Evolutionary conservation across 2,329 filamentous ascomycete species (phyloP), one percentile per base, ranked within the genome.

Genomic region (Parastagonospora avenae): DNA sequence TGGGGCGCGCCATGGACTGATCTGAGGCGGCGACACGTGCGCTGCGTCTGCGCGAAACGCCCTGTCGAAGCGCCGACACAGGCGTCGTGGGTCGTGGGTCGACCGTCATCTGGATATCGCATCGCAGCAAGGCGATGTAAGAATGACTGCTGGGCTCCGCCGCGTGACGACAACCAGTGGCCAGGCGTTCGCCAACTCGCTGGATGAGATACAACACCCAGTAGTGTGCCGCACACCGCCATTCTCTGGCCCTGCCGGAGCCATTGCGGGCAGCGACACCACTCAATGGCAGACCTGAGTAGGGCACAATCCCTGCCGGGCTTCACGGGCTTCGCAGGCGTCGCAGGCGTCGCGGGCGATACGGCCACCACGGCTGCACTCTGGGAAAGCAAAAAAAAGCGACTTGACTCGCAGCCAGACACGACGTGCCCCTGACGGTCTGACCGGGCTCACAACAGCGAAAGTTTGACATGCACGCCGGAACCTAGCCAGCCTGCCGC

Each of bases 1-100:
- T 49, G 53, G 46, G 48, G 55, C 46, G 19, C 19, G 30, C 39
- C 53, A 59, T 40, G 57, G 52, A 52, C 51, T 41, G 50, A 47
- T 52, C 50, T 55, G 45, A 44, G 58, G 53, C 37, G 39, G 48
- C 66, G 65, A 69, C 65, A 70, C 63, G 52, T 62, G 56, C 32
- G 32, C 32, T 33, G 32, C 19, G 19, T 24, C 19, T 24, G 19
- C 19, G 19, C 19, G 19, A 24, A 24, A 24, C 19, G 35, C 35
- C 14, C 14, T 35, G 32, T 14, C 12, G 14, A 11, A 15, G 35
- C 19, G 35, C 15, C 35, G 35, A 37, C 32, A 19, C 7, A n/a
- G 7, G 32, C 19, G 19, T 24, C 5, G 19, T 24, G 3, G 19
- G 19, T 24, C 30, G 30, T 31, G 29, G 11, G 29, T 32, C 9